A percentile compares a stretch with the other conserved stretches of the same genome.
These are phyloP conservation scores for Camellia oleifera DNA, from an alignment of 179 eudicot genomes.

Conservation along the genomic window DNA sequence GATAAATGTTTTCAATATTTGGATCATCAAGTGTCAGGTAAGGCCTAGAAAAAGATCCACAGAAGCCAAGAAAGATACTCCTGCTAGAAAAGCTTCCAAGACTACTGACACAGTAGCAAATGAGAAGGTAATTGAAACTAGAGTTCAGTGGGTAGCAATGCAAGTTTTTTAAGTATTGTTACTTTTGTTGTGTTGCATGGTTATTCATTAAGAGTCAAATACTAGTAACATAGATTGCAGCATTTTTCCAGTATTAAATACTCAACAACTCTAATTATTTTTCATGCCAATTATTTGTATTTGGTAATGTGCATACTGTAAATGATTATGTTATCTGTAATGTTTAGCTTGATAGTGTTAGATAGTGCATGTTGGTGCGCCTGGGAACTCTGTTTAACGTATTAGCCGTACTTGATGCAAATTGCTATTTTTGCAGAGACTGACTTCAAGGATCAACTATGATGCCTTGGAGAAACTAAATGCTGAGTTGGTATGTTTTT, in stretches of 20 bases:
- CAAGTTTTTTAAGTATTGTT: not conserved
- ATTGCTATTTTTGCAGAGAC: slow-evolving; percentile 8
- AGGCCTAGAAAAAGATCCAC: slow-evolving; percentile 5
- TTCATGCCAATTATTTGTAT: not conserved
- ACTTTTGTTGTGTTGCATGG: not conserved
- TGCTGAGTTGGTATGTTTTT: slow-evolving; percentile 14
- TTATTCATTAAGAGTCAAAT: not conserved
- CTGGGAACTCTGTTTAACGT: not conserved
- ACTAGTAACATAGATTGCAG: not conserved
- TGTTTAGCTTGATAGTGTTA: not conserved
- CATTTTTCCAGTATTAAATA: not conserved
- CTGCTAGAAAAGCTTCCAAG: slow-evolving; percentile 15
- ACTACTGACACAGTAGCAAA: not conserved
- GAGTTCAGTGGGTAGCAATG: not conserved
- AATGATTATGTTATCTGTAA: not conserved
- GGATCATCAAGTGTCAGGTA: not conserved
- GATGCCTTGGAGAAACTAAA: slow-evolving; percentile 18
- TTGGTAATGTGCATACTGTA: not conserved
- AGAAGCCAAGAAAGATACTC: slow-evolving; percentile 15
- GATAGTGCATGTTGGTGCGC: not conserved
- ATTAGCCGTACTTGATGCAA: not conserved
- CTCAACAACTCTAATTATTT: not conserved
- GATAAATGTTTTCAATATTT: not conserved
- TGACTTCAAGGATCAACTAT: slow-evolving; percentile 17
- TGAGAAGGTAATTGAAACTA: slow-evolving; percentile 7